A percentile compares a stretch with the other conserved stretches of the same genome.
These are phyloP conservation scores for Zygoascus meyerae DNA, from an alignment of 1,139 yeast genomes.

Conservation along the genomic window DNA sequence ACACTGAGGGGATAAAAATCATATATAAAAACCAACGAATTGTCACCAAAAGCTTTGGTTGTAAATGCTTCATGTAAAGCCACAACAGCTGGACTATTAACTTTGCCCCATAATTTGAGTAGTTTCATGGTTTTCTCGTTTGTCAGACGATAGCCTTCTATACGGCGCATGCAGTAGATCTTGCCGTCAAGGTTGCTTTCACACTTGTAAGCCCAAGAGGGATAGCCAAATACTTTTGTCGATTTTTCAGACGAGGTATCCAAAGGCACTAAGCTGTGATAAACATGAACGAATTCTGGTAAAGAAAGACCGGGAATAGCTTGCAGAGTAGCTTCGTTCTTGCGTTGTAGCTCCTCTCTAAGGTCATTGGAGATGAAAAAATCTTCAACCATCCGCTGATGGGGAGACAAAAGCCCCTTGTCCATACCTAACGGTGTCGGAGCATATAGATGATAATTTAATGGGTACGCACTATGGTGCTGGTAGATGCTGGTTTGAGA, in stretches of 20 bases:
- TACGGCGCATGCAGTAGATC: slow-evolving; percentile 67
- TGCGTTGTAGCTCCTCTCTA: slow-evolving; percentile 64
- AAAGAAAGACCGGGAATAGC: slow-evolving; percentile 55
- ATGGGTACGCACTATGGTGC: slow-evolving; percentile 43
- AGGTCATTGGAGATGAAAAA: slow-evolving; percentile 69
- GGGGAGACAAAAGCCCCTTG: slow-evolving; percentile 30
- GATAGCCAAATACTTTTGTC: slow-evolving; percentile 54
- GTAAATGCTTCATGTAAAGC: slow-evolving; percentile 78
- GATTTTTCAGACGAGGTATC: slow-evolving; percentile 54
- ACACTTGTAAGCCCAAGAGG: slow-evolving; percentile 69
- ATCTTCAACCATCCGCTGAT: slow-evolving; percentile 63
- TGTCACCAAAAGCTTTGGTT: slow-evolving; percentile 77
- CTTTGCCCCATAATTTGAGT: slow-evolving; percentile 49
- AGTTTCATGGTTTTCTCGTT: slow-evolving; percentile 52
- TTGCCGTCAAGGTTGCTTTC: slow-evolving; percentile 74
- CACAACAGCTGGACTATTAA: slow-evolving; percentile 54
- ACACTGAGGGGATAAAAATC: slow-evolving; percentile 64
- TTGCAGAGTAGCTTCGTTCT: slow-evolving; percentile 78
- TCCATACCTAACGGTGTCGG: slow-evolving; percentile 80
- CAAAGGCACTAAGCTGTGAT: slow-evolving; percentile 82
- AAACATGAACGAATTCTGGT: slow-evolving; percentile 73
- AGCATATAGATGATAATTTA: slow-evolving; percentile 85
- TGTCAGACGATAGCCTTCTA: slow-evolving; percentile 56
- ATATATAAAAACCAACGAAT: slow-evolving; percentile 51
- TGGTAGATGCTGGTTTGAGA: slow-evolving; percentile 16